These are phyloP conservation scores for Diaporthe sp. DNA, from an alignment of 2,329 filamentous ascomycete species.

Conservation along the genomic window DNA sequence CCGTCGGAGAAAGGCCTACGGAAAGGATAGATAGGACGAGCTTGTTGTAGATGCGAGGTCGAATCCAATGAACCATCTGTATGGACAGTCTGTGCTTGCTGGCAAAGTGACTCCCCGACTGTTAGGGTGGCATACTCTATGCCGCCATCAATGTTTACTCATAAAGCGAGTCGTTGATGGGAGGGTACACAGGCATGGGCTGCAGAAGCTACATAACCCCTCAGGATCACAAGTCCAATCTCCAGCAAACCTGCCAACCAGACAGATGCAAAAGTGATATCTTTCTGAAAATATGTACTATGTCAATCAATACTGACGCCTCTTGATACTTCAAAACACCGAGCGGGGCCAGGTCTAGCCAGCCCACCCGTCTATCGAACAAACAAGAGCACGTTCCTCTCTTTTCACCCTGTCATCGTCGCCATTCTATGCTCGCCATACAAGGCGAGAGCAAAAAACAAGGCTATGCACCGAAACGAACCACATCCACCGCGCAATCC, in stretches of 20 bases:
- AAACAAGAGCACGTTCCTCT: slow-evolving; percentile 6
- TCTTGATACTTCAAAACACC: slow-evolving; percentile 20
- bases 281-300: slow-evolving; percentile 20
- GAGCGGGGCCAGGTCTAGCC: neutral
- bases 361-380: slow-evolving; percentile 16
- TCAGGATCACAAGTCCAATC: neutral
- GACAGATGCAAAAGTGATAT: neutral
- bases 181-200: too few species aligned
- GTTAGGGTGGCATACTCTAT: neutral
- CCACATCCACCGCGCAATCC: neutral
- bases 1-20: slow-evolving; percentile 59
- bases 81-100: neutral
- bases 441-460: slow-evolving; percentile 9
- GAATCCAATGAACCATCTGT: neutral
- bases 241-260: too few species aligned
- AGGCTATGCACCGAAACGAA: slow-evolving; percentile 33
- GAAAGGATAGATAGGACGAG: slow-evolving; percentile 15
- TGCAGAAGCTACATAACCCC: too few species aligned
- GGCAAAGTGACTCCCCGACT: neutral
- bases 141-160: neutral
- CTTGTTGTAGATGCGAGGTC: neutral
- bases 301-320: slow-evolving; percentile 13
- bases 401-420: neutral
- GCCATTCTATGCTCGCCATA: slow-evolving; percentile 20
- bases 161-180: neutral